Evolutionary conservation across 1,284 basidiomycete genomes (phyloP), one percentile per base, ranked within the genome.

Genomic region (Melampsora larici-populina): DNA sequence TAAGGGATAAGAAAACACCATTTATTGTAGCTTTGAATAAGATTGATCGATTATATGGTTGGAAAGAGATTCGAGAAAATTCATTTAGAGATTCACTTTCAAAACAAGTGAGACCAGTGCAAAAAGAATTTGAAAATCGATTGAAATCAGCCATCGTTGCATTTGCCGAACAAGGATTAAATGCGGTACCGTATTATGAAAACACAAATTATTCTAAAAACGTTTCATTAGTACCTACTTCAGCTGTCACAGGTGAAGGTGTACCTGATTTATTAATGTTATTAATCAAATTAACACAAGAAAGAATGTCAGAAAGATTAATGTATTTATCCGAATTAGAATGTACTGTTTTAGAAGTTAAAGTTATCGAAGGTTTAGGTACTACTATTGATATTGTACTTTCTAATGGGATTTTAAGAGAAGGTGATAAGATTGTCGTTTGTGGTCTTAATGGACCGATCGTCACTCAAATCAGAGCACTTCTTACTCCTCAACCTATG

Each of bases 201-300:
- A 99, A 99, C 90, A 97, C 94, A 86, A 94, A 89, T 85, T 92
- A 97, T 81, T 93, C 91, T 70, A 89, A 91, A 79, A 94, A 95
- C 82, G 95, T 99, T 80, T 97, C 94, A 13, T 87, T 99, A 63
- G 96, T 99, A 21, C 97, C 97, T 46, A 99, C 97, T 7, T 98
- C 96, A 76, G 97, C 97, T 40, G 90, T 96, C 84, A 97, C 96
- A 0, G 97, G 97, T 79, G 97, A 99, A 86, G 97, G 97, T 86
- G 89, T 99, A 31, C 97, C 97, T n/a, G 97, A 99, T 86, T 94
- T 99, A 93, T 94, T 99, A 84, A 93, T 95, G 90, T 88, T 99
- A 48, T 90, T 99, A 83, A 89, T 98, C 85, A 95, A 97, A 84
- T 88, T 99, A 77, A 99, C 97, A 9, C 97, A 99, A 84, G 92